These are phyloP conservation scores for Hypoxylon rickii DNA, from an alignment of 495 filamentous ascomycete genomes.

Conservation along the genomic window DNA sequence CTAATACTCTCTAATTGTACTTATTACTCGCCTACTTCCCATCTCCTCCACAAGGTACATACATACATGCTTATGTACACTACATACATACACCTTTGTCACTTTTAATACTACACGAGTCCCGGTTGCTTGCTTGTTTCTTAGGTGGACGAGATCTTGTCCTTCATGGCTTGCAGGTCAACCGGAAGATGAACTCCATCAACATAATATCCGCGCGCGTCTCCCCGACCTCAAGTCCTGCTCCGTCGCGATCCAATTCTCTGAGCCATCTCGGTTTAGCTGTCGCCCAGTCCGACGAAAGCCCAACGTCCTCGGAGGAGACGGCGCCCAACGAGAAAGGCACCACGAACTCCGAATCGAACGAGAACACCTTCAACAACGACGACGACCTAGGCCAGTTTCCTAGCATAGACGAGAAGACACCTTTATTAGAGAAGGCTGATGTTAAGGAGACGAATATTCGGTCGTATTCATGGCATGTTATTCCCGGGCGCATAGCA, in stretches of 20 bases:
- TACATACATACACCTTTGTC: conserved; percentile 2
- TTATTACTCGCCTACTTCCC: neutral
- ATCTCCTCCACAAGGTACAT: neutral
- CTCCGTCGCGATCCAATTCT: conserved; percentile 68
- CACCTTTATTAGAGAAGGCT: conserved; percentile 59
- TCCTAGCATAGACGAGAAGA: conserved; percentile 64
- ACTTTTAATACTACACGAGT: neutral
- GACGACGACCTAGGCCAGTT: conserved; percentile 35
- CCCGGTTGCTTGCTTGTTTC: conserved; percentile 20
- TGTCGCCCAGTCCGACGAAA: conserved; percentile 49
- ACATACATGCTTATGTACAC: too few species aligned
- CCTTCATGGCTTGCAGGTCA: conserved; percentile 56
- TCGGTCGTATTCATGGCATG: conserved; percentile 49
- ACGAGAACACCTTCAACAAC: conserved; percentile 32
- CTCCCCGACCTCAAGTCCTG: conserved; percentile 58
- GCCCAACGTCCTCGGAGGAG: conserved; percentile 36
- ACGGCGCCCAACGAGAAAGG: conserved; percentile 43
- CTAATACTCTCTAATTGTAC: neutral
- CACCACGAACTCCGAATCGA: conserved; percentile 35
- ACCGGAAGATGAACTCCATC: conserved; percentile 91
- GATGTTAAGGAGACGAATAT: conserved; percentile 43
- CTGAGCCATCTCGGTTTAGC: conserved; percentile 59
- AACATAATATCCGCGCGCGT: conserved; percentile 91
- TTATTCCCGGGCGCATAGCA: conserved; percentile 63
- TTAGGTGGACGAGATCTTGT: conserved; percentile 29